Evolutionary conservation across 2,329 filamentous ascomycete species (phyloP), one percentile per base, ranked within the genome.

Genomic region (Westerdykella aurantiaca): DNA sequence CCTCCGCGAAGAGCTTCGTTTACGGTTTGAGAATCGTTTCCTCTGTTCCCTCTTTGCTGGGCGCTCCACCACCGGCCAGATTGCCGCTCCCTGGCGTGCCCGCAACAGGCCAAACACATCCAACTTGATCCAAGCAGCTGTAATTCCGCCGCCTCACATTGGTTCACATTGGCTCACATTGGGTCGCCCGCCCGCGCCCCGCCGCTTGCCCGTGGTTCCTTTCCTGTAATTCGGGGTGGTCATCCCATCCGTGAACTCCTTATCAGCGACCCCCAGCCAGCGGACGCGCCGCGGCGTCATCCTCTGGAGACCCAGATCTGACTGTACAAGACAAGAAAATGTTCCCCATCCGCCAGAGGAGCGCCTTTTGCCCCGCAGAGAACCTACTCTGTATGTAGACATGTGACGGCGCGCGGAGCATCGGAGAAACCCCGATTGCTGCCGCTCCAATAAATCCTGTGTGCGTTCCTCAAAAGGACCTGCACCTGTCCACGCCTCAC

Each of bases 161-260:
- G 61, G 64, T 42, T 51, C 58, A 54, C 18, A 21, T 21, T 21
- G 18, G 18, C 18, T 21, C 18, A 21, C 18, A 47, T 44, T 39
- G 40, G 41, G 42, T 46, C 51, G 48, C 34, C 39, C 44, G 45
- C 46, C 7, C 33, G n/a, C 13, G 33, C n/a, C 33, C 33, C 33
- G 33, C 33, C 33, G 50, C 43, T 47, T 47, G 48, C 46, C n/a
- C 51, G 51, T 41, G 43, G 47, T 55, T 58, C 51, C 45, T 43
- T 53, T 55, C 56, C 49, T 51, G 62, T 66, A 67, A 67, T 66
- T 64, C 46, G 42, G 42, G 48, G 50, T 49, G 41, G 61, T 67
- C 63, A 66, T 64, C 46, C 50, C 37, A 33, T 37, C 25, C 35
- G 22, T 31, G 34, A 16, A 40, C 39, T 40, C 46, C 61, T 65